Base-by-base conservation (phyloP, 805 yeast species). In the Candida cerambycidarum region DNA sequence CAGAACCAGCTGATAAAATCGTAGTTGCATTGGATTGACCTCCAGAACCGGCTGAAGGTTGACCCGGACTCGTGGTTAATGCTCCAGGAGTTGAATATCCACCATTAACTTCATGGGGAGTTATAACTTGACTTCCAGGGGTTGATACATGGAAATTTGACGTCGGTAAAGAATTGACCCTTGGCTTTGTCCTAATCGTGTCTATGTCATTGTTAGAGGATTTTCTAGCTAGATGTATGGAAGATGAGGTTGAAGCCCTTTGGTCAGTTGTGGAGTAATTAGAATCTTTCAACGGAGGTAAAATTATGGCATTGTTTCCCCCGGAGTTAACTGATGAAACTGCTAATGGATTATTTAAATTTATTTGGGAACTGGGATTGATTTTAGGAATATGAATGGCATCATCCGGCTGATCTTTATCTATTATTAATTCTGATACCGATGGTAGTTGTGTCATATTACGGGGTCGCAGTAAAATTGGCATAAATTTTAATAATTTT, bases 381-480 rank as follows among this genome's bases (percentile, higher is more conserved):
- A 34, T 13, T 12, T 34, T 18, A 10, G 38, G 38, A 10, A 34
- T n/a, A 24, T 34, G 38, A 23, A 34, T 24, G 15, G 16, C 5
- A 23, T 34, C 13, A 23, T 9, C 10, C 8, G n/a, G 29, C 5
- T 21, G 29, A 15, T 25, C 31, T 17, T 36, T 27, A 4, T 36
- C 25, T 15, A 45, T 32, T 21, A 48, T 42, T 19, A 48, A 12
- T 31, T 48, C 48, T 30, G 45, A 41, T 12, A 48, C 48, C 12
- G 51, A 38, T 7, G 51, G 51, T 28, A 47, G 38, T 36, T 42
- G 48, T 10, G 51, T 42, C 51, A 47, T 47, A 11, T 14, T 31
- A 12, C 13, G 29, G 11, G 29, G 29, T 25, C 29, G 29, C 29
- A 25, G 18, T 30, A 30, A 30, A 5, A 7, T 30, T 30, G 18